A percentile compares a stretch with the other conserved stretches of the same genome.
These are phyloP conservation scores for Pezicula carpinea DNA, from an alignment of 2,329 filamentous ascomycete genomes.

Conservation along the genomic window DNA sequence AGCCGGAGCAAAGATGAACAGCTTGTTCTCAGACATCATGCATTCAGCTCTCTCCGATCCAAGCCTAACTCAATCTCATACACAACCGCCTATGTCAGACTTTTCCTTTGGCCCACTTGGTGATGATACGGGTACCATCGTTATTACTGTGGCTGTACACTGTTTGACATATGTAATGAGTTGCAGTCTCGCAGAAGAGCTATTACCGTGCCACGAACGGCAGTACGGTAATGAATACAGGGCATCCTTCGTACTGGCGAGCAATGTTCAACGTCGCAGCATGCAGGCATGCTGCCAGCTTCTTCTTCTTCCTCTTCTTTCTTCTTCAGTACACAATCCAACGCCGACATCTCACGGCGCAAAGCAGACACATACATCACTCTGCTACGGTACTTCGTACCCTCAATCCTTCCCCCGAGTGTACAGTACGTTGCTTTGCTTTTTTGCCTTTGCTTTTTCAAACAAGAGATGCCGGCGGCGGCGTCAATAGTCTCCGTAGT, in stretches of 20 bases:
- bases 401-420: too few species aligned
- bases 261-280: background rate
- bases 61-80: constrained; percentile 15
- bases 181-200: background rate
- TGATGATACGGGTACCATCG: constrained; percentile 1
- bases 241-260: background rate
- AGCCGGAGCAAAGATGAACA: background rate
- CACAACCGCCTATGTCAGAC: constrained; percentile 3
- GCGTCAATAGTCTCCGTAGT: too few species aligned
- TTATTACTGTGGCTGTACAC: constrained; percentile 12
- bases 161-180: background rate
- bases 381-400: too few species aligned
- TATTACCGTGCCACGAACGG: too few species aligned
- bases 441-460: too few species aligned
- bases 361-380: background rate
- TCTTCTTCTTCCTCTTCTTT: too few species aligned
- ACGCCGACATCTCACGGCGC: background rate
- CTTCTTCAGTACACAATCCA: too few species aligned
- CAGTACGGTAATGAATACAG: too few species aligned
- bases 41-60: constrained; percentile 17
- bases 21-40: constrained; percentile 12
- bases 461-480: too few species aligned
- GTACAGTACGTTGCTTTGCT: too few species aligned
- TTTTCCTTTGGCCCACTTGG: constrained; percentile 11
- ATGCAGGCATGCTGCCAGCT: background rate